Conservation (phyloP, 768 basidiomycete species). For the Tylopilus sp. region DNA sequence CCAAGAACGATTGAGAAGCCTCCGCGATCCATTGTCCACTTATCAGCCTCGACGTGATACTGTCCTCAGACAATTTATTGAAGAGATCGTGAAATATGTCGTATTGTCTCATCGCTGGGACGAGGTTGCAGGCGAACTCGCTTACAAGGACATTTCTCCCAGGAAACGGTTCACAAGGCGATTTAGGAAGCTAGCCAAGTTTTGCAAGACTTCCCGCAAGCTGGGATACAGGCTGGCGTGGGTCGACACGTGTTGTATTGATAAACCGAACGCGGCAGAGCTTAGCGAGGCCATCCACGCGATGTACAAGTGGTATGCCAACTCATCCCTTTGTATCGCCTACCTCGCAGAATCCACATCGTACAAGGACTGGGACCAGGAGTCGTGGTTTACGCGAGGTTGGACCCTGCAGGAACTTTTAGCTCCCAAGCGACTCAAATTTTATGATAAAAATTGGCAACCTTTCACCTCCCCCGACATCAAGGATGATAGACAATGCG, state of each 20-base stretch:
- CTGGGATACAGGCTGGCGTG: no score
- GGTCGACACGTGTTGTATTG: constrained; percentile 25
- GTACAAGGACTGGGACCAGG: constrained; percentile 9
- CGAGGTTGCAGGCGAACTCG: no score
- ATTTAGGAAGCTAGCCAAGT: no score
- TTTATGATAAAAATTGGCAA: constrained; percentile 18
- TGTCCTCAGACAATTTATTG: no score
- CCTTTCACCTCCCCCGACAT: constrained; percentile 11
- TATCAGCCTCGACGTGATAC: no score
- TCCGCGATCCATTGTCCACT: no score
- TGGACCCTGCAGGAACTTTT: constrained; percentile 21
- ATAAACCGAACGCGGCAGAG: constrained; percentile 28
- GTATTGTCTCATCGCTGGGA: no score
- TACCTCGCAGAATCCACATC: constrained; percentile 15
- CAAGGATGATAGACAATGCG: not conserved
- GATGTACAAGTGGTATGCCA: constrained; percentile 29
- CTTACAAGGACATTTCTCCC: no score
- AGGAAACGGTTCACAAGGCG: no score
- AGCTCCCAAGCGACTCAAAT: constrained; percentile 14
- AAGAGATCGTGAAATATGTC: no score
- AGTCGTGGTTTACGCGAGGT: constrained; percentile 23
- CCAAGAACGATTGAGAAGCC: no score
- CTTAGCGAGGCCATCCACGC: constrained; percentile 30
- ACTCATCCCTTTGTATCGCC: constrained; percentile 21
- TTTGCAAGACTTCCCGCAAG: no score